These are phyloP conservation scores for Ophiostoma triangulosporum DNA, from an alignment of 2,329 filamentous ascomycete species.

Conservation along the genomic window DNA sequence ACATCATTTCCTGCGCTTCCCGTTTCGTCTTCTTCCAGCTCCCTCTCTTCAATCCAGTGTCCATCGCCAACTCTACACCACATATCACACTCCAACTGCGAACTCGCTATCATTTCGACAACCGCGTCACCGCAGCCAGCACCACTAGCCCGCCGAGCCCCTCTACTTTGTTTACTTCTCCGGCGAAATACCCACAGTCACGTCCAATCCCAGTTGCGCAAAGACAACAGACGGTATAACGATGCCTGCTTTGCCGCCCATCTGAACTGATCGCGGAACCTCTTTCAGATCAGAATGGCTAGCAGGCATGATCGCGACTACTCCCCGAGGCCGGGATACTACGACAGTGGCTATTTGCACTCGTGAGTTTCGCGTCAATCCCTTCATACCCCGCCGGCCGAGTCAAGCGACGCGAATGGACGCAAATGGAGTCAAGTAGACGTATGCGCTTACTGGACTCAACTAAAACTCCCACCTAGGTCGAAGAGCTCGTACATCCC, in stretches of 20 bases:
- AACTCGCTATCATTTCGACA: too few species aligned
- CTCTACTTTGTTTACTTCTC: background rate
- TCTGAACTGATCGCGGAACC: conserved; percentile 2
- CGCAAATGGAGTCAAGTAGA: too few species aligned
- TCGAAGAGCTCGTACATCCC: background rate
- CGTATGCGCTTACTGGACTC: background rate
- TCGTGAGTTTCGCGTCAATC: conserved; percentile 3
- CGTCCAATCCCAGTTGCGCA: background rate
- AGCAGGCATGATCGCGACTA: background rate
- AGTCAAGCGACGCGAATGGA: background rate
- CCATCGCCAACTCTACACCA: too few species aligned
- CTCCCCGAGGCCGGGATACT: conserved; percentile 5
- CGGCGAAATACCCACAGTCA: background rate
- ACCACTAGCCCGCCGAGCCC: background rate
- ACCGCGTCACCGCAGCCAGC: background rate
- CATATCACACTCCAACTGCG: too few species aligned
- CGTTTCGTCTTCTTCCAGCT: background rate
- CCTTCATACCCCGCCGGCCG: conserved; percentile 2
- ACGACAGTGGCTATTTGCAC: conserved; percentile 4
- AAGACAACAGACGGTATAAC: background rate
- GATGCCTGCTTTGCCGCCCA: conserved; percentile 5
- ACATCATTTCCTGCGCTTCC: background rate
- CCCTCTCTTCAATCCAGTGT: background rate
- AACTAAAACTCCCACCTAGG: background rate
- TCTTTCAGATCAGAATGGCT: conserved; percentile 7